Evolutionary conservation across 2,329 filamentous ascomycete genomes (phyloP).

Genomic region (Cladophialophora yegresii): DNA sequence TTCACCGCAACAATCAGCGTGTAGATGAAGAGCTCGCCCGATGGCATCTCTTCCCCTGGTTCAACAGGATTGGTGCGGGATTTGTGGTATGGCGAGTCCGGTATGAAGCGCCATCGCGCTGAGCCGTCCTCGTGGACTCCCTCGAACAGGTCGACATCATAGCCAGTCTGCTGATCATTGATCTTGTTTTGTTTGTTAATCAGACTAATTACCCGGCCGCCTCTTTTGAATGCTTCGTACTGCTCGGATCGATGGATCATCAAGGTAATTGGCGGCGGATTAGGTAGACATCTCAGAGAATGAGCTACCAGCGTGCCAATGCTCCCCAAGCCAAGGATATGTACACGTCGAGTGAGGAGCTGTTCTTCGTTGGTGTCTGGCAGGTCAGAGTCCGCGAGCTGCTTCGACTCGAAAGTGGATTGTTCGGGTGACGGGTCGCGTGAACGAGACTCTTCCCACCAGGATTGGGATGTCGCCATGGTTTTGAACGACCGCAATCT

Average conservation of each 20-base stretch:
- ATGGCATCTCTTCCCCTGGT: constrained; percentile 25
- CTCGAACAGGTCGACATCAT: constrained; percentile 46
- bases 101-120: constrained; percentile 21
- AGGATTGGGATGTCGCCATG: constrained; percentile 32
- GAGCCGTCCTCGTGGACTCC: constrained; percentile 4
- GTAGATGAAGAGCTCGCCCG: constrained; percentile 58
- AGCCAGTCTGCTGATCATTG: constrained; percentile 48
- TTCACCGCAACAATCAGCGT: constrained; percentile 81
- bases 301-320: constrained; percentile 78
- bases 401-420: constrained; percentile 22
- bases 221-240: constrained; percentile 42
- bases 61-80: constrained; percentile 25
- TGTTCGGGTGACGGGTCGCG: neutral
- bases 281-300: constrained; percentile 62
- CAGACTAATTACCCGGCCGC: constrained; percentile 39
- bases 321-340: constrained; percentile 79
- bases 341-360: constrained; percentile 56
- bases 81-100: constrained; percentile 34
- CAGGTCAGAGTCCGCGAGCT: constrained; percentile 16
- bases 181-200: constrained; percentile 45
- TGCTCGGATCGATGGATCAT: constrained; percentile 64
- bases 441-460: constrained; percentile 26
- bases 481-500: constrained; percentile 19
- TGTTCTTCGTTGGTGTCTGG: constrained; percentile 27
- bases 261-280: constrained; percentile 73